Evolutionary conservation across 805 yeast genomes (phyloP).

Genomic region (Yamadazyma phyllophila): DNA sequence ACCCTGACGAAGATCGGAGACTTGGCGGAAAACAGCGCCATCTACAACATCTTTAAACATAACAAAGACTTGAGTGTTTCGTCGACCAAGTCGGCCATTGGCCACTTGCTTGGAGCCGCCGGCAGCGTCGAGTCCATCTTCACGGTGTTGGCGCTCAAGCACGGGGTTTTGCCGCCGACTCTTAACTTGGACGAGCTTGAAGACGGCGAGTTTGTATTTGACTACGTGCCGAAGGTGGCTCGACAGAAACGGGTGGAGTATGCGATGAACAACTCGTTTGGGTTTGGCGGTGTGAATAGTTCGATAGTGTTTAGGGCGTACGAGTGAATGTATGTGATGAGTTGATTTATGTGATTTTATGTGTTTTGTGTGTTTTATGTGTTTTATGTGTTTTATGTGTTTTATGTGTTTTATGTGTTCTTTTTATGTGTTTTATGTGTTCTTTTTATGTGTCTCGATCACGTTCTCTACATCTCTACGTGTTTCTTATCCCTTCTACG

Average conservation of each 20-base stretch:
- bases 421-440: too few relatives aligned
- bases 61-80: constrained; percentile 48
- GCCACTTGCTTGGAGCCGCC: constrained; percentile 94
- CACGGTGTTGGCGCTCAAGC: constrained; percentile 62
- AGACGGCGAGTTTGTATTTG: constrained; percentile 44
- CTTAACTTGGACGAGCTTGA: constrained; percentile 57
- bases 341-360: too few relatives aligned
- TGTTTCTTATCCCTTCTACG: too few relatives aligned
- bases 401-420: too few relatives aligned
- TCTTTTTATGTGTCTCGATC: too few relatives aligned
- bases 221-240: constrained; percentile 56
- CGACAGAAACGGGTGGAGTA: constrained; percentile 40
- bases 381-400: too few relatives aligned
- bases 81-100: constrained; percentile 89
- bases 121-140: constrained; percentile 91
- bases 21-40: constrained; percentile 78
- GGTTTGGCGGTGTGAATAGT: constrained; percentile 96
- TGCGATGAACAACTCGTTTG: constrained; percentile 88
- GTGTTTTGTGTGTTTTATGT: too few relatives aligned
- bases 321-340: too few relatives aligned
- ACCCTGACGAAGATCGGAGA: constrained; percentile 92
- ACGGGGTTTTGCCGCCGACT: constrained; percentile 72
- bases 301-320: constrained; percentile 39
- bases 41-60: constrained; percentile 47
- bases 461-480: too few relatives aligned